Base-by-base conservation (phyloP, 257 asterid genomes). In the Coffea canephora region DNA sequence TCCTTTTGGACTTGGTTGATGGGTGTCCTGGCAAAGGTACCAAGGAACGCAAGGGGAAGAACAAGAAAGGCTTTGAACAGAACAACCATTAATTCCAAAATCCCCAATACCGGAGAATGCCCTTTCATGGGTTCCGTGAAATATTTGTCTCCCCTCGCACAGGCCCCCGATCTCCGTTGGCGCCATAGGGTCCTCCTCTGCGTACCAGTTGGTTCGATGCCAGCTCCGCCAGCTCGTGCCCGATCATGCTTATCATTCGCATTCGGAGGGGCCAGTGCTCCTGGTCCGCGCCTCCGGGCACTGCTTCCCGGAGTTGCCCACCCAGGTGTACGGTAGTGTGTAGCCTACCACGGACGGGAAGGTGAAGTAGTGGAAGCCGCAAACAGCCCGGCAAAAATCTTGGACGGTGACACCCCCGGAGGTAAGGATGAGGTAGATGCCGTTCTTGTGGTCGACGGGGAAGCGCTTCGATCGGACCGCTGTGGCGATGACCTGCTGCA, bases 311-410 rank as follows among this genome's bases (percentile, higher is more conserved):
- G 98, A 94, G 82, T 94, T 93, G 0, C 98, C 98, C 4, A 94
- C 91, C 98, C 31, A 27, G 31, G 31, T 27, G 31, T 27, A 27
- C 31, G 31, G 31, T 27, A 27, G 31, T 27, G 31, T 27, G 31
- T 27, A 27, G 31, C 31, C 31, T 0, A 27, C 31, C 31, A 27
- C 31, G 31, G 31, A 27, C 61, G 98, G 91, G 83, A 94, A 94
- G 0, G 97, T 94, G 88, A 94, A 94, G 89, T 94, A 94, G 81
- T 94, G 98, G 86, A 94, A 94, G 31, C 98, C 98, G 78, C 98
- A 94, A 2, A 91, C 98, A 2, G 98, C 97, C 50, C 98, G 85
- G 84, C 98, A 94, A 88, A 86, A 94, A 76, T 94, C 98, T 82
- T 94, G 97, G 39, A 94, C 90, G 70, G 92, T 87, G 23, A 94